phyloP scores from a whole-genome alignment of 148 eudicot genomes.

The Selenicereus undatus region DNA sequence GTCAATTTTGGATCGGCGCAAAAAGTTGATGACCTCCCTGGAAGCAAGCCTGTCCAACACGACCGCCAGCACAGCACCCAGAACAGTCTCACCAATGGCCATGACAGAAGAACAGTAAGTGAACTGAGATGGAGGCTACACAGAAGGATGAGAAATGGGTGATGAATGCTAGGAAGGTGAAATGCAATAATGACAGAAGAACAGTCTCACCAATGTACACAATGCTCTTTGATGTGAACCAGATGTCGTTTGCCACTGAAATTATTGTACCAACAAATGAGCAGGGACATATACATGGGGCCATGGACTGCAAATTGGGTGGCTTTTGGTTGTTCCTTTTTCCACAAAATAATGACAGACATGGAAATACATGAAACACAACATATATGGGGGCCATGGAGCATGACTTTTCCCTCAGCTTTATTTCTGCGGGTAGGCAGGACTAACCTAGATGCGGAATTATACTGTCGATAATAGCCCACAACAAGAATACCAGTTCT shows the following conservation, averaged over 20 bases:
- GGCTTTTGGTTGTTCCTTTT: neutral
- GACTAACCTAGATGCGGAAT: no score
- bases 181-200: neutral
- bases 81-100: no score
- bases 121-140: neutral
- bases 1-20: neutral
- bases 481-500: no score
- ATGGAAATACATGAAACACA: no score
- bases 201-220: no score
- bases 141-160: neutral
- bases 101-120: no score
- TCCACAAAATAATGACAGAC: no score
- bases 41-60: conserved; percentile 11
- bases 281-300: neutral
- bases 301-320: neutral
- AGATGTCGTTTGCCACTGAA: neutral
- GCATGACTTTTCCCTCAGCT: no score
- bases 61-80: conserved; percentile 3
- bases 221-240: no score
- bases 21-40: conserved; percentile 4
- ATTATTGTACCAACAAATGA: neutral
- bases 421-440: no score
- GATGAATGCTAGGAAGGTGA: neutral
- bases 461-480: no score
- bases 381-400: no score